phyloP scores from a whole-genome alignment of 176 grass and related monocot genomes.

The Carex cristatella region DNA sequence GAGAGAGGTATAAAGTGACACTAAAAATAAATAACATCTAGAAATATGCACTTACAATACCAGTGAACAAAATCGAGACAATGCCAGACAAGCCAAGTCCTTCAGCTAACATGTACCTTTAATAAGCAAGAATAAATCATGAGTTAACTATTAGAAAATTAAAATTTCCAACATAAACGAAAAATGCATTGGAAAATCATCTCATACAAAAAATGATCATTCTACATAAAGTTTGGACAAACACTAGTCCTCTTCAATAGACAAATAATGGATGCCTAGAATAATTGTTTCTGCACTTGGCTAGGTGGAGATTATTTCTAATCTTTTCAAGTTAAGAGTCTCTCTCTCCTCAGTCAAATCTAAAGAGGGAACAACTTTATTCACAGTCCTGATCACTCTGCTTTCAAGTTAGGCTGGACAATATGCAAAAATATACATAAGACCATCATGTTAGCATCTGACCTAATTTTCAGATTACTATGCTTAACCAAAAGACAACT shows the following conservation, averaged over 20 bases:
- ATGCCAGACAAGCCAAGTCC: conserved; percentile 97
- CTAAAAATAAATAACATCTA: conserved; percentile 16
- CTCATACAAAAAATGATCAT: not conserved
- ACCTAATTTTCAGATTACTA: not conserved
- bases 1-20: not conserved
- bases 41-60: conserved; percentile 62
- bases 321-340: not conserved
- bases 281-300: not conserved
- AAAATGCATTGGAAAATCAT: conserved; percentile 7
- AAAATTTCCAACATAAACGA: not conserved
- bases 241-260: not conserved
- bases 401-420: not conserved
- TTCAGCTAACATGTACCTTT: conserved; percentile 99
- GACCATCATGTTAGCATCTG: not conserved
- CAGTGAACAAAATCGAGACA: conserved; percentile 97
- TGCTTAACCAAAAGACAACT: not conserved
- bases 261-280: not conserved
- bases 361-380: not conserved
- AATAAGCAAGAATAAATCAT: conserved; percentile 14
- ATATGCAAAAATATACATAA: not conserved
- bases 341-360: not conserved
- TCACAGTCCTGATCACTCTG: not conserved
- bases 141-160: conserved; percentile 13
- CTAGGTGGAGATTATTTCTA: not conserved
- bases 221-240: not conserved